Base-by-base conservation (phyloP, 805 yeast species). In the Schwanniomyces occidentalis region DNA sequence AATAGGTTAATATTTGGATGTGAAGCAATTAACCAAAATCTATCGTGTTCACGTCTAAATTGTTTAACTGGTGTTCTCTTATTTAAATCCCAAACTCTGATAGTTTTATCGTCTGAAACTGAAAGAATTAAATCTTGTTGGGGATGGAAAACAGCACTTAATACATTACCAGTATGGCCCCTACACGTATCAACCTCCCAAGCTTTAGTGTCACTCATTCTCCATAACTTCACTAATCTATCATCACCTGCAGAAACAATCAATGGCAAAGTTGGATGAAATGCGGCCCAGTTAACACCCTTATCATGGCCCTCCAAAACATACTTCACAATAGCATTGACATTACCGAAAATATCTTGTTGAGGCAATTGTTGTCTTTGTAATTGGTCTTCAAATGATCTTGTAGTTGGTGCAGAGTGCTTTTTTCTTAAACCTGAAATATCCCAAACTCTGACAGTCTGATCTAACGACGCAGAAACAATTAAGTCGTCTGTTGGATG, bases 171-270 rank as follows among this genome's bases (percentile, higher is more conserved):
- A 18, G 96, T 86, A 63, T 93, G 99, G 37, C 99, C 99, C 56
- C 99, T 80, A 63, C 97, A 91, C 17, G 97, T 86, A 59, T 93
- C 99, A 40, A 95, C 95, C 63, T 95, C 99, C 98, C 98, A 93
- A 16, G 99, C 99, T 65, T 90, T 88, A 23, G 95, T 81, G 48
- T 93, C 96, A 53, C 89, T 82, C 96, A 89, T 88, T 65, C 98
- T 78, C 99, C 99, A 93, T 46, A 95, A 71, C 63, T 91, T 91
- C 38, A 93, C 87, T 46, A 91, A 82, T 48, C 98, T 78, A 58
- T 93, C 99, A 60, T 93, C 99, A 61, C 95, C 95, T 52, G 91
- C 95, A 12, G 96, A 87, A 13, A 90, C 95, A 56, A 93, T 89
- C 48, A 93, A 73, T 9, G 98, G 98, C 57, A 89, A 73, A 16